These are phyloP conservation scores for Hyaloperonospora arabidopsidis DNA, from an alignment of 352 stramenopile genomes.

Conservation along the genomic window DNA sequence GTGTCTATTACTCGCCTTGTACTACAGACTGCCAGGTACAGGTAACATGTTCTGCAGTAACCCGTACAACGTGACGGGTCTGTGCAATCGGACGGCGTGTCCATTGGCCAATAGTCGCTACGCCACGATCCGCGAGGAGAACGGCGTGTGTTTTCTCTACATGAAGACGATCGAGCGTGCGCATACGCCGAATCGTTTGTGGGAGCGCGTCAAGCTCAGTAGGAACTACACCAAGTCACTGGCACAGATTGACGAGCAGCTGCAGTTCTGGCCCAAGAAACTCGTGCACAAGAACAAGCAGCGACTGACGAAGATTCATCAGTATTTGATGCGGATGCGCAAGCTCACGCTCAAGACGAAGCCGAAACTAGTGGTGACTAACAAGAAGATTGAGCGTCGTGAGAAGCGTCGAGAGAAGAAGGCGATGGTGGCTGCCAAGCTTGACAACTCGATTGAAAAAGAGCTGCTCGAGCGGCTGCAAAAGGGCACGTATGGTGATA, in stretches of 20 bases:
- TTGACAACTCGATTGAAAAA: conserved; percentile 94
- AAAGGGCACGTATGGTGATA: conserved; percentile 98
- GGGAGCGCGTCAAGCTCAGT: conserved; percentile 96
- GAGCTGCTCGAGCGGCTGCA: conserved; percentile 96
- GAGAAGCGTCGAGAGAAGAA: conserved; percentile 96
- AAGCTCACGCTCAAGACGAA: conserved; percentile 94
- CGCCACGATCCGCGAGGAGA: conserved; percentile 96
- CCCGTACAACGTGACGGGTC: conserved; percentile 95
- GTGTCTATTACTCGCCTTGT: neutral
- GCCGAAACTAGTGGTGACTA: conserved; percentile 91
- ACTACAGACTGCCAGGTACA: conserved; percentile 47
- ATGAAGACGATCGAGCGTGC: conserved; percentile 99
- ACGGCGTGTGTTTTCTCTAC: conserved; percentile 92
- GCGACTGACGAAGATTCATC: conserved; percentile 98
- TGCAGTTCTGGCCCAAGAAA: conserved; percentile 98
- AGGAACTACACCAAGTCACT: conserved; percentile 97
- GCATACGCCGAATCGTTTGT: conserved; percentile 97
- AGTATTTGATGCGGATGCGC: conserved; percentile 98
- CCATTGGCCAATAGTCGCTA: conserved; percentile 97
- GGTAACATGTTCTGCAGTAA: conserved; percentile 97
- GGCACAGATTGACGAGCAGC: conserved; percentile 90
- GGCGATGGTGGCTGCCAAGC: conserved; percentile 90
- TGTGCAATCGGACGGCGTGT: conserved; percentile 95
- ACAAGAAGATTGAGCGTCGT: conserved; percentile 93
- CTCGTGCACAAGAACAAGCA: conserved; percentile 98